Base-by-base conservation (phyloP, 371 early-diverging fungal species). In the Rhizopus arrhizus region DNA sequence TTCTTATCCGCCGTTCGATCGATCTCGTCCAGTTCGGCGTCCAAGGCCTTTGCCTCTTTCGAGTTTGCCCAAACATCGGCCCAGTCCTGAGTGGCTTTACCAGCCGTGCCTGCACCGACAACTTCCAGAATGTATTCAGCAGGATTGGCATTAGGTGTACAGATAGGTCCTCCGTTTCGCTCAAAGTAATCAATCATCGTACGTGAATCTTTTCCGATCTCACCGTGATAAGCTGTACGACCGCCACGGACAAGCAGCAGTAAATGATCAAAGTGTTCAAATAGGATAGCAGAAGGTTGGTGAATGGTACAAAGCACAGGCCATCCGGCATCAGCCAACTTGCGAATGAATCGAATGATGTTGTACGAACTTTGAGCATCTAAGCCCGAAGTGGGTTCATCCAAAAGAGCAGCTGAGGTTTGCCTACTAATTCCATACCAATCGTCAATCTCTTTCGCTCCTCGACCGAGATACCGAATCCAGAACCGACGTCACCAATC, bases 371-470 rank as follows among this genome's bases (percentile, higher is more conserved):
- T 80, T 63, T 85, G 83, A 12, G 84, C 81, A 67, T 90, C 82
- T 2, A 92, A 77, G 48, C 93, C 93, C 48, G 91, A 90, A 4
- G 93, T 92, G 28, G 93, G 94, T 65, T 95, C 94, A 69, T 95
- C 94, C 61, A 93, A 77, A 92, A 91, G 32, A 93, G 75, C 28
- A 93, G 75, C 57, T 82, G 80, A 36, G 91, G 91, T 66, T 84
- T 84, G 35, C 90, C 85, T 2, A 93, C 89, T 33, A 94, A 75
- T 66, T 92, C 89, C 28, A 87, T 74, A 43, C 74, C 88, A 59
- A 88, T 88, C 28, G 85, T 85, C 58, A 86, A 73, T 10, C 85
- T 81, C 69, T 86, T 86, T 61, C 85, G 84, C 66, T 86, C 86
- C 57, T 82, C 85, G 3, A 84, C 77, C 43, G 84, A 84, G 48